Base-by-base conservation (phyloP, 257 asterid species). In the Lantana camara region DNA sequence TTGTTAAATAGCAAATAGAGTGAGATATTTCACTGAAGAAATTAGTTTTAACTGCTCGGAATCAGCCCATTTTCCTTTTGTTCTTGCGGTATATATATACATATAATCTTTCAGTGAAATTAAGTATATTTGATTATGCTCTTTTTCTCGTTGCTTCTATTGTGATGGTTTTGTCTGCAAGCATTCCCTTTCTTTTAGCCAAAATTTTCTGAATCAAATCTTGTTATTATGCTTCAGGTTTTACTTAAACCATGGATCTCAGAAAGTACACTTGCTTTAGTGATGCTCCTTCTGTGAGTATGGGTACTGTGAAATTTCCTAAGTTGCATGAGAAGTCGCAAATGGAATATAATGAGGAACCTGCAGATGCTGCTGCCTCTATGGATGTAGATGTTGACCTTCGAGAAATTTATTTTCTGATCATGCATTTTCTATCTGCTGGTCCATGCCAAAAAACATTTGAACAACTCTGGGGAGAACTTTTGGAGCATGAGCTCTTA, bases 391-490 rank as follows among this genome's bases (percentile, higher is more conserved):
- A 89, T 77, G 75, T 89, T 70, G 95, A 93, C 71, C 77, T 82
- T 42, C 83, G 87, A 57, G 99, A 93, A 78, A 81, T 93, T 57
- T 90, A 93, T 78, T 93, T 87, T 71, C 67, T 93, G 79, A 84
- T 93, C 67, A 72, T 87, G 95, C 99, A 90, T 84, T 89, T 93
- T 77, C 89, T 93, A 60, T 87, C 99, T 52, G 72, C 91, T 71
- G 96, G 99, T 48, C 97, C 99, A 11, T 93, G 95, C 80, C 89
- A 77, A 59, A 84, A 79, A 70, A 76, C 99, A 20, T 78, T 85
- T 78, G 69, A 66, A 65, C 83, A 77, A 73, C 72, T 93, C 5
- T 73, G 68, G 60, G 86, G 72, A 66, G 99, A 90, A 74, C 96
- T 93, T 74, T 59, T 80, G 77, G 92, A 90, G 66, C 88, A 90